Percentiles rank a stretch among this genome's conserved stretches.
Conservation (phyloP, 2,329 filamentous ascomycete genomes). For the Ceratocystis albifundus region DNA sequence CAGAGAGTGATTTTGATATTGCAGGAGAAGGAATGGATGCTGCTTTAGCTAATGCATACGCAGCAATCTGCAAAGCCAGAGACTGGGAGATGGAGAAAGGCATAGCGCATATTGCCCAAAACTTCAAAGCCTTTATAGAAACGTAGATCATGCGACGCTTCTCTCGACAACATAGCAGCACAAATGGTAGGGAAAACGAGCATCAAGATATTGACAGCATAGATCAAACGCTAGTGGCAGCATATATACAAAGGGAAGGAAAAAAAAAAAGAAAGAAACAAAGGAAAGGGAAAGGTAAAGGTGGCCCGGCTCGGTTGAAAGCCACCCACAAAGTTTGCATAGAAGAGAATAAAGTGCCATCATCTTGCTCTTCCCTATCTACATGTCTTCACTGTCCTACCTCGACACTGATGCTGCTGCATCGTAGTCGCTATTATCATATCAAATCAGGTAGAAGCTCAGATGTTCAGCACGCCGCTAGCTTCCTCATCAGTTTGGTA, state of each 20-base stretch:
- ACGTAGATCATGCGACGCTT: neutral
- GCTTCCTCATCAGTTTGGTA: slow-evolving; percentile 24
- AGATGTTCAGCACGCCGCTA: neutral
- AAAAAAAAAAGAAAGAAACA: neutral
- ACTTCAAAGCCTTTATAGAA: slow-evolving; percentile 62
- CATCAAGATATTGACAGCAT: neutral
- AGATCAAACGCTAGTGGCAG: neutral
- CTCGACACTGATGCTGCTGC: neutral
- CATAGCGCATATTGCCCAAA: slow-evolving; percentile 52
- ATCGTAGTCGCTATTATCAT: neutral
- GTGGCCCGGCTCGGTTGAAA: neutral
- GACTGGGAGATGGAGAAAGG: slow-evolving; percentile 67
- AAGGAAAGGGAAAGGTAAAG: neutral
- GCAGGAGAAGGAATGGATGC: slow-evolving; percentile 74
- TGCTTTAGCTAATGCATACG: slow-evolving; percentile 60
- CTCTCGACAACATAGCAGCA: neutral
- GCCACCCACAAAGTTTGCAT: neutral
- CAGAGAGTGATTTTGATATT: slow-evolving; percentile 81
- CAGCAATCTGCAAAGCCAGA: slow-evolving; percentile 66
- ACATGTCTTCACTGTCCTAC: too few relatives aligned
- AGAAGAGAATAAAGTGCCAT: too few relatives aligned
- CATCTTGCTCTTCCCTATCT: too few relatives aligned
- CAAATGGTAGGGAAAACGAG: neutral
- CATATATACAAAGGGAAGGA: slow-evolving; percentile 3
- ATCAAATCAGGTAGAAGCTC: neutral